These are phyloP conservation scores for Pythium aristosporum DNA, from an alignment of 352 stramenopile genomes.

Conservation along the genomic window DNA sequence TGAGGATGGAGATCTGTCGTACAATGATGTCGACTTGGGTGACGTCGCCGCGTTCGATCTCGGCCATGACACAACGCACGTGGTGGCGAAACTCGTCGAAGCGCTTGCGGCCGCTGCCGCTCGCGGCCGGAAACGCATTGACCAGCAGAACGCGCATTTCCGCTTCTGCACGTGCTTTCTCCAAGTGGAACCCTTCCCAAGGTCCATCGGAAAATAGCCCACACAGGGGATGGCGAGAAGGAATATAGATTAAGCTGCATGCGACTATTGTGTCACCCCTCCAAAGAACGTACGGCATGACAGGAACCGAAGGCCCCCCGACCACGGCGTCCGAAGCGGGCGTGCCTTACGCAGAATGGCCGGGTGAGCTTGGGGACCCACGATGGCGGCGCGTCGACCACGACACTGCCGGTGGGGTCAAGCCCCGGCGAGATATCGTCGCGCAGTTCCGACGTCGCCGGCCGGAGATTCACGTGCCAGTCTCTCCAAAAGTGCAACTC, in stretches of 20 bases:
- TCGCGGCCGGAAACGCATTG: slow-evolving; percentile 55
- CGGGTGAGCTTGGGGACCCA: slow-evolving; percentile 49
- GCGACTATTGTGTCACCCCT: no score
- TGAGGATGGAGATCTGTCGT: slow-evolving; percentile 9
- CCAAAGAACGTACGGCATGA: background rate
- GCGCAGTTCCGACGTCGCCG: slow-evolving; percentile 34
- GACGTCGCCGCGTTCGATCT: slow-evolving; percentile 63
- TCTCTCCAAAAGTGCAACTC: slow-evolving; percentile 14
- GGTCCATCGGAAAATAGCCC: slow-evolving; percentile 25
- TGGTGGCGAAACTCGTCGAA: slow-evolving; percentile 57
- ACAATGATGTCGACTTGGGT: slow-evolving; percentile 64
- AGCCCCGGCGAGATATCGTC: slow-evolving; percentile 40
- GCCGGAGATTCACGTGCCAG: slow-evolving; percentile 8
- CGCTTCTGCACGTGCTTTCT: background rate
- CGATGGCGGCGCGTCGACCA: slow-evolving; percentile 26
- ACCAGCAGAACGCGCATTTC: slow-evolving; percentile 72
- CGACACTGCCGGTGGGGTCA: slow-evolving; percentile 1
- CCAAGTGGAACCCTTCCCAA: background rate
- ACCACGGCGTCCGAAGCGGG: slow-evolving; percentile 16
- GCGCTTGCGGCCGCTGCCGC: slow-evolving; percentile 38
- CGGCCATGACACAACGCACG: slow-evolving; percentile 43
- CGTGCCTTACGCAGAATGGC: slow-evolving; percentile 62
- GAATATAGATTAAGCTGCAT: background rate
- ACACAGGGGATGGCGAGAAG: background rate
- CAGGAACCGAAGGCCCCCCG: slow-evolving; percentile 10